Evolutionary conservation across 257 asterid species (phyloP).

Genomic region (Plectranthus barbatus): DNA sequence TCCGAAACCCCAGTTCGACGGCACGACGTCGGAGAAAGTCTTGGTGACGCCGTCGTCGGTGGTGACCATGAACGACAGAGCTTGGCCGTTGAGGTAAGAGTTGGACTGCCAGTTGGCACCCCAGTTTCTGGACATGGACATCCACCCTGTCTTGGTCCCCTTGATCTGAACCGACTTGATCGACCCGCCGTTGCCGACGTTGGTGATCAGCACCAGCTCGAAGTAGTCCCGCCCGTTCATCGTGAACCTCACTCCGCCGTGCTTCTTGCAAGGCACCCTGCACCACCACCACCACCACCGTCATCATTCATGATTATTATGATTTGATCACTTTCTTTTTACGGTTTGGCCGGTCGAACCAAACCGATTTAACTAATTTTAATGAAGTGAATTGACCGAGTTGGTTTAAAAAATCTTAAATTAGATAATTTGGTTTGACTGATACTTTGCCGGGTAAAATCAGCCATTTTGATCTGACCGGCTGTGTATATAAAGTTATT

Average conservation of each 20-base stretch:
- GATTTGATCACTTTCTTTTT: no score
- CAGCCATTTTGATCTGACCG: no score
- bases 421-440: no score
- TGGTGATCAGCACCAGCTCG: conserved; percentile 54
- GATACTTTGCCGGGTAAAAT: no score
- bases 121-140: conserved; percentile 78
- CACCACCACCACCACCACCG: not conserved
- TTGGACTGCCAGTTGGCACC: conserved; percentile 90
- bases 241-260: conserved; percentile 71
- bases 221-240: conserved; percentile 58
- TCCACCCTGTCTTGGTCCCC: conserved; percentile 61
- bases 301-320: no score
- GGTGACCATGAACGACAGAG: conserved; percentile 56
- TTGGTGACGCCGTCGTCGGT: conserved; percentile 57
- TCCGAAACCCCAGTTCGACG: conserved; percentile 75
- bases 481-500: no score
- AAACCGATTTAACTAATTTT: no score
- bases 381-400: no score
- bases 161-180: conserved; percentile 50
- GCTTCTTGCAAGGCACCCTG: conserved; percentile 76
- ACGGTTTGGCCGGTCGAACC: no score
- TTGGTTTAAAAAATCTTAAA: no score
- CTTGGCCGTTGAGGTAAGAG: conserved; percentile 52
- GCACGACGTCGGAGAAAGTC: conserved; percentile 34
- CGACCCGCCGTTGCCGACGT: conserved; percentile 82